These are phyloP conservation scores for Annulohypoxylon truncatum DNA, from an alignment of 2,329 filamentous ascomycete species.

Conservation along the genomic window DNA sequence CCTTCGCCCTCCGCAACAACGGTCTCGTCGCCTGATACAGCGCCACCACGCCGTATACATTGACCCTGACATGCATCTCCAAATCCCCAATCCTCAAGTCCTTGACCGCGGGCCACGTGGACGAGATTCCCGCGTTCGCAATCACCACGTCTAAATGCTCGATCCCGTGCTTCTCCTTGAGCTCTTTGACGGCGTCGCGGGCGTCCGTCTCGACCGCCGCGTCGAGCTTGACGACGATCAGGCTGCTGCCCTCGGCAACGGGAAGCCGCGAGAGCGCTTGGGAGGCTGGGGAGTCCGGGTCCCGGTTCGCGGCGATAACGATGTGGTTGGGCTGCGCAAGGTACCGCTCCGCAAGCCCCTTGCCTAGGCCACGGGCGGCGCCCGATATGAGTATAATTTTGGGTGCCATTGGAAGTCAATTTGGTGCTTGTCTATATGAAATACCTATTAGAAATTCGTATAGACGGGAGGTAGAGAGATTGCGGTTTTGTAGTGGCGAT, in stretches of 20 bases:
- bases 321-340: constrained; percentile 68
- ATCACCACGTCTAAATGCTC: constrained; percentile 62
- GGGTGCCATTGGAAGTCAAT: constrained; percentile 43
- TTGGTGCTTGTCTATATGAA: not conserved
- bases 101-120: constrained; percentile 49
- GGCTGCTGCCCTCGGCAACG: constrained; percentile 47
- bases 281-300: constrained; percentile 44
- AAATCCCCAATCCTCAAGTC: constrained; percentile 54
- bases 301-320: constrained; percentile 55
- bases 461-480: not conserved
- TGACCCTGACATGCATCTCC: constrained; percentile 55
- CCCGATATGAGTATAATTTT: constrained; percentile 53
- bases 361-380: constrained; percentile 54
- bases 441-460: too few relatives aligned
- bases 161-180: constrained; percentile 52
- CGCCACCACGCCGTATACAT: constrained; percentile 55
- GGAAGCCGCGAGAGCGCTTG: constrained; percentile 52
- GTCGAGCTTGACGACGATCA: constrained; percentile 60
- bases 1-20: constrained; percentile 51
- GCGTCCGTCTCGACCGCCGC: constrained; percentile 51
- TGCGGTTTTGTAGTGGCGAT: not conserved
- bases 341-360: constrained; percentile 51
- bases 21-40: constrained; percentile 59
- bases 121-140: constrained; percentile 62
- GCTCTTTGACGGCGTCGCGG: constrained; percentile 48